Conservation (phyloP, 345 rosid species). For the Populus deltoides region DNA sequence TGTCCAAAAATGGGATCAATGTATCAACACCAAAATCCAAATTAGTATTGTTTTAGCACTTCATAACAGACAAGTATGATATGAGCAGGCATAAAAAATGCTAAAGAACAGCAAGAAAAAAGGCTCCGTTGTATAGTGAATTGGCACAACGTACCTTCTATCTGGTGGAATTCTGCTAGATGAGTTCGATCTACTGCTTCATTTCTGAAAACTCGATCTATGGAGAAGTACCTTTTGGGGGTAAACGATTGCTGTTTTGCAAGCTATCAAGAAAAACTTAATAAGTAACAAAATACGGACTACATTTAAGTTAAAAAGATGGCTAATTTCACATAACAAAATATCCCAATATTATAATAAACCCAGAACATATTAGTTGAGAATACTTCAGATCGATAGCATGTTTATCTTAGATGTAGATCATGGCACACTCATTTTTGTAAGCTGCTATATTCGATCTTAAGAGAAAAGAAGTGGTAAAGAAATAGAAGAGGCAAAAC, state of each 20-base stretch:
- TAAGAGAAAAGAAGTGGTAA: background rate
- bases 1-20: background rate
- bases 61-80: background rate
- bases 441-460: background rate
- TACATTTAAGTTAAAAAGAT: background rate
- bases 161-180: conserved; percentile 96
- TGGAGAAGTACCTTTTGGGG: conserved; percentile 88
- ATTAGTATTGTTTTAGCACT: background rate
- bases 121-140: background rate
- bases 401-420: background rate
- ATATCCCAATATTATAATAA: background rate
- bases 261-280: conserved; percentile 13
- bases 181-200: conserved; percentile 96
- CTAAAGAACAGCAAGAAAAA: background rate
- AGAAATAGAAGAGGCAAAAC: background rate
- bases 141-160: conserved; percentile 58
- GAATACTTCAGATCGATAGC: background rate
- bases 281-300: background rate
- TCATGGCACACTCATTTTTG: background rate
- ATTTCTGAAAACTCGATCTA: conserved; percentile 96
- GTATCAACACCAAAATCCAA: background rate
- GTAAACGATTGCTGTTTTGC: conserved; percentile 51
- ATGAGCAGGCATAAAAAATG: background rate
- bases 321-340: background rate
- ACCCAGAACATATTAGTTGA: background rate